These are phyloP conservation scores for Clavaria fumosa DNA, from an alignment of 768 basidiomycete genomes.

Conservation along the genomic window DNA sequence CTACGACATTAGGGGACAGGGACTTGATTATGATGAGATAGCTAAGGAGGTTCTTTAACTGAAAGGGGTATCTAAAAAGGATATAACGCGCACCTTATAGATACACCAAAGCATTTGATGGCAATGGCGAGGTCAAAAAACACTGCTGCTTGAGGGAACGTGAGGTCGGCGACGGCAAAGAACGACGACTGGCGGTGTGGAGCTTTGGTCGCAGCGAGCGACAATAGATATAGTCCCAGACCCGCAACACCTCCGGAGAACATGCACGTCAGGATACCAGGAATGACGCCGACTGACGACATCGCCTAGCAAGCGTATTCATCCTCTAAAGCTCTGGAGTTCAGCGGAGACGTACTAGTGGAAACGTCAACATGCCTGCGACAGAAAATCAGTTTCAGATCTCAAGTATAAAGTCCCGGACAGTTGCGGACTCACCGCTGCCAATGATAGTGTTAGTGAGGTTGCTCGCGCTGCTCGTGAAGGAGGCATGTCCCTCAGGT, in stretches of 20 bases:
- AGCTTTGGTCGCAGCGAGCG: conserved; percentile 64
- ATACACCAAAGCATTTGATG: conserved; percentile 93
- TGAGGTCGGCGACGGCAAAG: conserved; percentile 69
- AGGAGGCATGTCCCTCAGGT: conserved; percentile 49
- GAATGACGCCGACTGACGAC: conserved; percentile 80
- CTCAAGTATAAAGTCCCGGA: conserved; percentile 4
- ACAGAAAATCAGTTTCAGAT: conserved; percentile 2
- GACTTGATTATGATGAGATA: conserved; percentile 89
- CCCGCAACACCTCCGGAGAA: conserved; percentile 63
- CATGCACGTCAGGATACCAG: conserved; percentile 77
- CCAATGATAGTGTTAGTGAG: conserved; percentile 86
- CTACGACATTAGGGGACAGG: conserved; percentile 82
- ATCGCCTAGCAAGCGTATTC: conserved; percentile 43
- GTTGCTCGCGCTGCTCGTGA: conserved; percentile 61
- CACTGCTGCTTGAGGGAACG: conserved; percentile 75
- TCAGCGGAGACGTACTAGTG: conserved; percentile 36
- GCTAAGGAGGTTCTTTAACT: conserved; percentile 21
- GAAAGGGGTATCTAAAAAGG: conserved; percentile 3
- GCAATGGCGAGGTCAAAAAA: conserved; percentile 93
- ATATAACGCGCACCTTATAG: conserved; percentile 48
- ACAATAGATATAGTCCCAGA: conserved; percentile 83
- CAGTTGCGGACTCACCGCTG: conserved; percentile 43
- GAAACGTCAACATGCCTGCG: conserved; percentile 79
- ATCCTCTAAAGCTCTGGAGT: conserved; percentile 5
- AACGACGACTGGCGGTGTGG: conserved; percentile 68